Evolutionary conservation across 208 protist genomes (phyloP), one percentile per base, ranked within the genome.

Genomic region (Porcisia hertigi): DNA sequence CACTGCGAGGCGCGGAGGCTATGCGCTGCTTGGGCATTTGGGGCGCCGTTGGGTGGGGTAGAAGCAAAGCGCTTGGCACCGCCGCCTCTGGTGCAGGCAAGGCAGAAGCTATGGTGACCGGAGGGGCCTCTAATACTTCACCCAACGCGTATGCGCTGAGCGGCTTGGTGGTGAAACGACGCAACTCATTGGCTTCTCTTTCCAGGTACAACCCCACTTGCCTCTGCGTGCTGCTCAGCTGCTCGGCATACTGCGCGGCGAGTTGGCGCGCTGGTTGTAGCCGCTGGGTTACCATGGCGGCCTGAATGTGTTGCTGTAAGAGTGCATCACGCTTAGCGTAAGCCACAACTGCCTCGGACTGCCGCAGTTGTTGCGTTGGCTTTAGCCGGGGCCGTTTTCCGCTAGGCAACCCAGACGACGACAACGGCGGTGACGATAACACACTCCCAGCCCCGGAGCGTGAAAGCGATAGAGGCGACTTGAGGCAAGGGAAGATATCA

Each of bases 101-200:
- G 18, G 63, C 23, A 8, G 47, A 49, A 34, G 70, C n/a, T 36
- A 47, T 34, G n/a, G 49, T 18, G n/a, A 60, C 18, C 0, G 65
- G 76, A 16, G 78, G 73, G 23, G 71, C 83, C 20, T 82, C 74
- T 2, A 96, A 74, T 11, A 96, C 85, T 25, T 96, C 92, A 20
- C 87, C 83, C 79, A 93, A 82, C 25, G 81, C 78, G 82, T 90
- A 96, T 25, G 85, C 86, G 57, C 92, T 86, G 18, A 86, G 77
- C 25, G 78, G 71, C 16, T 86, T 85, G 11, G 77, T 80, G 23
- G 67, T 76, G 74, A 96, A 96, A 71, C 89, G 92, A 45, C 81
- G 80, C 54, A 85, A 66, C 79, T 88, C 87, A 16, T 75, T 58
- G 1, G 66, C 69, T 45, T 88, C 87, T 60, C 79, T 80, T 73